These are phyloP conservation scores for Camelina sativa DNA, from an alignment of 345 rosid genomes.

Conservation along the genomic window DNA sequence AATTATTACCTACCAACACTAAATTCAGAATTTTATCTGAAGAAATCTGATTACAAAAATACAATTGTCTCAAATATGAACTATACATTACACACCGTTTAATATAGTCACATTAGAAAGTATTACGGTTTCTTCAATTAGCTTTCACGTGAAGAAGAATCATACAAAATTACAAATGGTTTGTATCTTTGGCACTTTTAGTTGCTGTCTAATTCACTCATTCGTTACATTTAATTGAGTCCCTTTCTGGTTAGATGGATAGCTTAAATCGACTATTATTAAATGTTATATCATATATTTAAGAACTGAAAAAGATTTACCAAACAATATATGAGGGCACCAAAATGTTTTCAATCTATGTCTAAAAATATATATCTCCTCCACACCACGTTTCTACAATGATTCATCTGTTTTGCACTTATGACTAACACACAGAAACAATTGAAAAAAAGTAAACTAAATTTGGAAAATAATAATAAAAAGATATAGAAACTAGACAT, in stretches of 20 bases:
- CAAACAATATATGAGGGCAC: slow-evolving; percentile 5
- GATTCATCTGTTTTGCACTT: slow-evolving; percentile 33
- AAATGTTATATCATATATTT: too few relatives aligned
- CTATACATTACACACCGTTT: background rate
- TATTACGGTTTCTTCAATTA: slow-evolving; percentile 13
- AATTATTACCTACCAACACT: background rate
- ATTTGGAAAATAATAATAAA: slow-evolving; percentile 1
- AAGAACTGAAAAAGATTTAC: slow-evolving; percentile 30
- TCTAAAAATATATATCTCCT: slow-evolving; percentile 26
- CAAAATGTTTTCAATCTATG: slow-evolving; percentile 31
- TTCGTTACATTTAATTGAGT: slow-evolving; percentile 21
- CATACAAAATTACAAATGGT: slow-evolving; percentile 3
- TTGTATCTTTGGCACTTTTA: slow-evolving; percentile 10
- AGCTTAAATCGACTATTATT: slow-evolving; percentile 18
- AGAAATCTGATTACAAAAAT: background rate
- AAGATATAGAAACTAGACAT: slow-evolving; percentile 42
- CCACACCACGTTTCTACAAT: slow-evolving; percentile 42
- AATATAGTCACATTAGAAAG: background rate
- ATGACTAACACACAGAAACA: slow-evolving; percentile 35
- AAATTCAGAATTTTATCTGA: background rate
- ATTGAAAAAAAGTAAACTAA: slow-evolving; percentile 10
- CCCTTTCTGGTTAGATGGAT: slow-evolving; percentile 36
- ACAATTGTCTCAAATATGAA: background rate
- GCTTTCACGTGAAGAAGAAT: slow-evolving; percentile 17
- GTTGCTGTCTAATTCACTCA: background rate